A percentile compares a stretch with the other conserved stretches of the same genome.
phyloP scores from a whole-genome alignment of 805 yeast species.

The Wickerhamomyces rabaulensis region DNA sequence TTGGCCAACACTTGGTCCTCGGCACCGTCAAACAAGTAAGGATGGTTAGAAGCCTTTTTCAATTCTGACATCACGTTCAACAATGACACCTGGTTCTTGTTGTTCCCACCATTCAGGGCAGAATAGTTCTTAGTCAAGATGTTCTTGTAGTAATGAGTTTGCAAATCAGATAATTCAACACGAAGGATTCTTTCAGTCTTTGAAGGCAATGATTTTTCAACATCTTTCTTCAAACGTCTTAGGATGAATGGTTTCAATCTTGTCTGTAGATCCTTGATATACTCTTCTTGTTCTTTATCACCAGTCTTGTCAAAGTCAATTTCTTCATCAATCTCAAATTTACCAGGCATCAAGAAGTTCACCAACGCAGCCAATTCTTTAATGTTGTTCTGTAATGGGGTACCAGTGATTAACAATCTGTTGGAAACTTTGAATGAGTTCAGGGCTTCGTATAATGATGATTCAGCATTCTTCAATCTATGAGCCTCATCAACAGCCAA shows the following conservation, averaged over 20 bases:
- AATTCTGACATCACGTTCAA: slow-evolving; percentile 92
- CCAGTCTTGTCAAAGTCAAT: slow-evolving; percentile 91
- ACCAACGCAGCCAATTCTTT: slow-evolving; percentile 94
- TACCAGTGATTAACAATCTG: slow-evolving; percentile 90
- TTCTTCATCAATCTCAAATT: slow-evolving; percentile 83
- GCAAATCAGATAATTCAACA: slow-evolving; percentile 92
- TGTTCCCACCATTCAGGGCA: slow-evolving; percentile 82
- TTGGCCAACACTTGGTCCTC: slow-evolving; percentile 75
- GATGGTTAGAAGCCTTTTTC: slow-evolving; percentile 96
- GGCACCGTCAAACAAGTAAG: slow-evolving; percentile 89
- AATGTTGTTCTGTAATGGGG: slow-evolving; percentile 94
- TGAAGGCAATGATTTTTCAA: slow-evolving; percentile 92
- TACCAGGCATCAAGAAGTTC: slow-evolving; percentile 95
- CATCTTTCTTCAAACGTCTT: slow-evolving; percentile 93
- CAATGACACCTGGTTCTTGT: slow-evolving; percentile 74
- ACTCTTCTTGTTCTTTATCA: slow-evolving; percentile 71
- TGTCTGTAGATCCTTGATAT: slow-evolving; percentile 78
- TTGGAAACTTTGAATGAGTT: slow-evolving; percentile 78
- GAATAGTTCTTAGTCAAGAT: slow-evolving; percentile 87
- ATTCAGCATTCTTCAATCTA: slow-evolving; percentile 88
- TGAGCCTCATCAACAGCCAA: slow-evolving; percentile 99
- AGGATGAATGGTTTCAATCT: slow-evolving; percentile 88
- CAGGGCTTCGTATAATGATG: slow-evolving; percentile 86
- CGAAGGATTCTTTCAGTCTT: slow-evolving; percentile 93
- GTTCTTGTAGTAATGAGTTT: slow-evolving; percentile 91